Evolutionary conservation across 345 rosid genomes (phyloP).

Genomic region (Boechera divaricarpa): DNA sequence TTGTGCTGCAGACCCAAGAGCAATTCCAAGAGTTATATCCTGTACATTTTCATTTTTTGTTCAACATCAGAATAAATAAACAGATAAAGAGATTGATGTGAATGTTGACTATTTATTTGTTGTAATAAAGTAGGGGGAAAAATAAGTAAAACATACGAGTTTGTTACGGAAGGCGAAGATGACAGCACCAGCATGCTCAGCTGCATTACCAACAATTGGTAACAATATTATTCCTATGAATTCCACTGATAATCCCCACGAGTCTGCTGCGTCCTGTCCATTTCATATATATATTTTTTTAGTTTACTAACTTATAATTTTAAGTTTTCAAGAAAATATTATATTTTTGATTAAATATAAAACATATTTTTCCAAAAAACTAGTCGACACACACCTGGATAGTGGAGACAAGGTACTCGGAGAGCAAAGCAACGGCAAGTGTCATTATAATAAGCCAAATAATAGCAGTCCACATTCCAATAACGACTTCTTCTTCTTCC

Average conservation of each 20-base stretch:
- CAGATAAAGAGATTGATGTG: neutral
- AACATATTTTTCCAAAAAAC: no score
- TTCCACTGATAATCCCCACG: slow-evolving; percentile 88
- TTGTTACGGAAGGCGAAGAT: slow-evolving; percentile 90
- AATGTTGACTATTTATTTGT: neutral
- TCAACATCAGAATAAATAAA: neutral
- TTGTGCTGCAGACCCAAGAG: slow-evolving; percentile 92
- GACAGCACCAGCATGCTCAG: slow-evolving; percentile 93
- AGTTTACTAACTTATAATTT: neutral
- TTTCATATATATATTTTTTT: no score
- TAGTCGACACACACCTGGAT: slow-evolving; percentile 60
- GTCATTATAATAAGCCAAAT: slow-evolving; percentile 85
- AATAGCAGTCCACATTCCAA: slow-evolving; percentile 85
- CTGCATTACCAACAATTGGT: slow-evolving; percentile 97
- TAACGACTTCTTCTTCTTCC: slow-evolving; percentile 67
- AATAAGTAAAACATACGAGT: slow-evolving; percentile 53
- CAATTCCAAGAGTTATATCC: slow-evolving; percentile 91
- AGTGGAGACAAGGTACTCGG: slow-evolving; percentile 89
- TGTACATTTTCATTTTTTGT: slow-evolving; percentile 33
- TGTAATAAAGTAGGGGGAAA: neutral
- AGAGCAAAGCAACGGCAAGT: slow-evolving; percentile 69
- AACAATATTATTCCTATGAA: slow-evolving; percentile 86
- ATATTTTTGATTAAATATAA: no score
- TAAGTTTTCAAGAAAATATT: neutral
- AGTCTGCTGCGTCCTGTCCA: slow-evolving; percentile 74